A percentile compares a stretch with the other conserved stretches of the same genome.
Conservation (phyloP, 1,284 basidiomycete genomes). For the Flammula alnicola region DNA sequence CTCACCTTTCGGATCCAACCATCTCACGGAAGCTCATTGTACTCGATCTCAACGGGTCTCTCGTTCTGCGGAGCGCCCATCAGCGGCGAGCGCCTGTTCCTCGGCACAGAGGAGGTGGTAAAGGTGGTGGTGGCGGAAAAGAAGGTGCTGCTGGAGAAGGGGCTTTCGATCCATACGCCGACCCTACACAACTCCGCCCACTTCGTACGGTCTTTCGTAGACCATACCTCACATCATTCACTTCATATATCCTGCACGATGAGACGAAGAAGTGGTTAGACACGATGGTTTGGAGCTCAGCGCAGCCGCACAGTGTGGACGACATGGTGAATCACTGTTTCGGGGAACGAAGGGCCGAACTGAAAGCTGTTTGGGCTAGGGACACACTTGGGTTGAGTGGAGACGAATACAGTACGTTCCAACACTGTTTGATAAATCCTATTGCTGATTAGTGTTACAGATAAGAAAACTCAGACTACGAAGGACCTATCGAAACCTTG, state of each 20-base stretch:
- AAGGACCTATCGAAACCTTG: slow-evolving; percentile 83
- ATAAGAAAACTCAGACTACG: slow-evolving; percentile 68
- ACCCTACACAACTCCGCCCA: slow-evolving; percentile 27
- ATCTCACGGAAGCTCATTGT: slow-evolving; percentile 70
- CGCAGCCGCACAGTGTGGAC: slow-evolving; percentile 78
- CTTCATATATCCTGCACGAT: slow-evolving; percentile 64
- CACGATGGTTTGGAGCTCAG: slow-evolving; percentile 88
- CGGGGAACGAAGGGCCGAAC: slow-evolving; percentile 41
- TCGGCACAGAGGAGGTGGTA: slow-evolving; percentile 16
- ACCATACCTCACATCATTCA: slow-evolving; percentile 74
- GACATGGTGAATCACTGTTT: slow-evolving; percentile 72
- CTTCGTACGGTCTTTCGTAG: slow-evolving; percentile 55
- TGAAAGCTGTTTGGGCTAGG: slow-evolving; percentile 78
- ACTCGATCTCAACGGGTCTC: slow-evolving; percentile 83
- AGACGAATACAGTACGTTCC: slow-evolving; percentile 58
- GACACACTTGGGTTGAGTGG: slow-evolving; percentile 71
- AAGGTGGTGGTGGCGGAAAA: background rate
- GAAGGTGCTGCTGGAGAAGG: background rate
- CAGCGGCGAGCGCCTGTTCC: slow-evolving; percentile 20
- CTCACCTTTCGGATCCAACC: slow-evolving; percentile 36
- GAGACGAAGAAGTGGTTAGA: slow-evolving; percentile 67
- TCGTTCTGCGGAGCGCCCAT: slow-evolving; percentile 67
- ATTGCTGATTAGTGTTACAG: slow-evolving; percentile 35
- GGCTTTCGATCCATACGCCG: slow-evolving; percentile 23
- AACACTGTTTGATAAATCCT: slow-evolving; percentile 11